Conservation (phyloP, 257 asterid species). For the Ophiorrhiza pumila region DNA sequence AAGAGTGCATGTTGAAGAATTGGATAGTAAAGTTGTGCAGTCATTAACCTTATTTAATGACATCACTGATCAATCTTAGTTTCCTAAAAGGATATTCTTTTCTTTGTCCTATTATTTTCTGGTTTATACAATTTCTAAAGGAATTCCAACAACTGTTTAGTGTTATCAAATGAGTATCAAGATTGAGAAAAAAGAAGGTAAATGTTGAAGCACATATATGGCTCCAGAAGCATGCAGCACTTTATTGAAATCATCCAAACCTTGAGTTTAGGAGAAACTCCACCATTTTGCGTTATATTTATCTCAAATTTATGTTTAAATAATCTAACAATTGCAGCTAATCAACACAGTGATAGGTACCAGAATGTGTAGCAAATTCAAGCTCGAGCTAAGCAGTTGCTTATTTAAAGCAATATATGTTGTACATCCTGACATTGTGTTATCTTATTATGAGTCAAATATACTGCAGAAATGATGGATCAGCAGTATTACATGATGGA, state of each 20-base stretch:
- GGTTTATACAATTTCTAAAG: neutral
- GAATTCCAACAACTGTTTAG: neutral
- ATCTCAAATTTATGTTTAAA: neutral
- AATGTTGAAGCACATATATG: neutral
- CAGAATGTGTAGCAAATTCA: neutral
- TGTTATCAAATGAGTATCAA: neutral
- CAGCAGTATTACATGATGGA: no score
- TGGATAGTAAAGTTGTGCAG: no score
- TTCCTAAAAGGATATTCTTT: neutral
- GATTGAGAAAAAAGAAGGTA: neutral
- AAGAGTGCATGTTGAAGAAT: no score
- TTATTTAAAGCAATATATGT: neutral
- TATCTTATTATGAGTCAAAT: neutral
- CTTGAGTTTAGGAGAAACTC: neutral
- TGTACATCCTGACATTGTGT: neutral
- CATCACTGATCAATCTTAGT: neutral
- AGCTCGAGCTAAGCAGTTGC: neutral
- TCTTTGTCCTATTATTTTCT: neutral
- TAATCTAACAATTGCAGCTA: neutral
- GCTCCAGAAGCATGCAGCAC: neutral
- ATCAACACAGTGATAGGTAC: no score
- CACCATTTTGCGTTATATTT: neutral
- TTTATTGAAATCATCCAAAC: neutral
- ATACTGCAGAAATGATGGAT: neutral
- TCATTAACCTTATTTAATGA: neutral